Evolutionary conservation across 2,329 filamentous ascomycete genomes (phyloP).

Genomic region (Monosporascus cannonballus): DNA sequence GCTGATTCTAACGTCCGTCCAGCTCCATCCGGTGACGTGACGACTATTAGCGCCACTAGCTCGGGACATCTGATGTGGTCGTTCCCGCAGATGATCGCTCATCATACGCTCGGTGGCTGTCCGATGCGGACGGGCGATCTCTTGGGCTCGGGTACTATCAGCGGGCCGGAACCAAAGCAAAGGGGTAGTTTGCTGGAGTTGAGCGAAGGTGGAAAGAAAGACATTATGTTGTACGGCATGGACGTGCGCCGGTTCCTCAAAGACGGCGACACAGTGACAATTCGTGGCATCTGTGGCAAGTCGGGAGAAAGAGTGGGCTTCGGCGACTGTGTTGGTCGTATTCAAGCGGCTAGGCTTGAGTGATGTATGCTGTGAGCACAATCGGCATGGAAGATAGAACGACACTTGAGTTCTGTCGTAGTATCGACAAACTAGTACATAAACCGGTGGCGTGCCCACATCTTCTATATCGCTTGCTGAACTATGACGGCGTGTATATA

Average conservation of each 20-base stretch:
- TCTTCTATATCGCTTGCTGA: too few relatives aligned
- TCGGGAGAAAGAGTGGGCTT: conserved; percentile 34
- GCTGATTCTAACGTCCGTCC: conserved; percentile 6
- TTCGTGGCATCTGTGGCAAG: conserved; percentile 32
- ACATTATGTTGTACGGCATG: conserved; percentile 33
- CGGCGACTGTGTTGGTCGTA: conserved; percentile 34
- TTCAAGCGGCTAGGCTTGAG: conserved; percentile 14
- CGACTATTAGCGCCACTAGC: conserved; percentile 54
- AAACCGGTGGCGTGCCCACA: too few relatives aligned
- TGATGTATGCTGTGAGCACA: too few relatives aligned
- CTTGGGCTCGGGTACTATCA: conserved; percentile 73
- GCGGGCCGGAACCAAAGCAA: conserved; percentile 32
- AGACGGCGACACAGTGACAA: conserved; percentile 38
- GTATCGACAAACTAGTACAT: too few relatives aligned
- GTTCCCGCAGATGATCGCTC: conserved; percentile 76
- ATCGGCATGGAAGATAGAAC: too few relatives aligned
- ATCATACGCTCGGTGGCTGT: conserved; percentile 73
- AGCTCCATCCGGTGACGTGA: conserved; percentile 42
- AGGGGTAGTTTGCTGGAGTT: conserved; percentile 40
- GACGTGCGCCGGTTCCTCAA: conserved; percentile 37
- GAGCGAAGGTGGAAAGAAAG: conserved; percentile 38
- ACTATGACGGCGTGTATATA: too few relatives aligned
- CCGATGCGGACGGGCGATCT: conserved; percentile 68
- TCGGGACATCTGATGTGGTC: conserved; percentile 70
- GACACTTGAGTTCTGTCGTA: too few relatives aligned